Percentiles rank a stretch among this genome's conserved stretches.
These are phyloP conservation scores for Cyclotella sp. DNA, from an alignment of 108 stramenopile genomes.

Conservation along the genomic window DNA sequence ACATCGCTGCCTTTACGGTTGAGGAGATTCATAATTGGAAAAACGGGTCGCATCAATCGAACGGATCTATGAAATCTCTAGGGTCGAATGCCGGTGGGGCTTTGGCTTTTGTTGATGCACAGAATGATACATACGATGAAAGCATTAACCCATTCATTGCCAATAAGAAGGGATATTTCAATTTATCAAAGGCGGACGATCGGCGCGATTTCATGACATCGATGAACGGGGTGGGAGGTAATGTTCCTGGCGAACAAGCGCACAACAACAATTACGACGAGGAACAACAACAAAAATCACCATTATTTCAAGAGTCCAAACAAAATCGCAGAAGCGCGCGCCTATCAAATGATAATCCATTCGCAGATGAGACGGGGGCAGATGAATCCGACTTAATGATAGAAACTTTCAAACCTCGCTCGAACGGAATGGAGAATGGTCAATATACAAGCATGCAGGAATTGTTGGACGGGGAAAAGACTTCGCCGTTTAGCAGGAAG, in stretches of 20 bases:
- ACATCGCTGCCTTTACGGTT: not conserved
- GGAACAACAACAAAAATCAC: not conserved
- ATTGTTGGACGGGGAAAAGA: not conserved
- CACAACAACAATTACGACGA: not conserved
- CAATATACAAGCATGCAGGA: slow-evolving; percentile 15
- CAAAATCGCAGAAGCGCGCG: not conserved
- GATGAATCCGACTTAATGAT: not conserved
- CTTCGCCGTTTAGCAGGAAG: not conserved
- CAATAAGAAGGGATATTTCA: slow-evolving; percentile 9
- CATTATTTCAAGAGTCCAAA: not conserved
- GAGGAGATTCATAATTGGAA: not conserved
- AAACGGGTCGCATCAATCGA: too few species aligned
- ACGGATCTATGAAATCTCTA: not conserved
- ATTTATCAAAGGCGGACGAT: not conserved
- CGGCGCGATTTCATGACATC: not conserved
- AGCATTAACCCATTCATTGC: not conserved
- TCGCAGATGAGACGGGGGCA: not conserved
- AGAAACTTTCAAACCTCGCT: not conserved
- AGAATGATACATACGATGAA: not conserved
- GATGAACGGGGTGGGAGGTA: not conserved
- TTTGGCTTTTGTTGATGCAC: not conserved
- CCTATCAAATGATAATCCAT: slow-evolving; percentile 8
- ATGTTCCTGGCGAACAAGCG: not conserved
- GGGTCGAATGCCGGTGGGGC: not conserved
- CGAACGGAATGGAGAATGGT: not conserved